Percentiles rank a stretch among this genome's conserved stretches.
phyloP scores from a whole-genome alignment of 2,329 filamentous ascomycete species.

The Immersiporthe knoxdaviesiana region DNA sequence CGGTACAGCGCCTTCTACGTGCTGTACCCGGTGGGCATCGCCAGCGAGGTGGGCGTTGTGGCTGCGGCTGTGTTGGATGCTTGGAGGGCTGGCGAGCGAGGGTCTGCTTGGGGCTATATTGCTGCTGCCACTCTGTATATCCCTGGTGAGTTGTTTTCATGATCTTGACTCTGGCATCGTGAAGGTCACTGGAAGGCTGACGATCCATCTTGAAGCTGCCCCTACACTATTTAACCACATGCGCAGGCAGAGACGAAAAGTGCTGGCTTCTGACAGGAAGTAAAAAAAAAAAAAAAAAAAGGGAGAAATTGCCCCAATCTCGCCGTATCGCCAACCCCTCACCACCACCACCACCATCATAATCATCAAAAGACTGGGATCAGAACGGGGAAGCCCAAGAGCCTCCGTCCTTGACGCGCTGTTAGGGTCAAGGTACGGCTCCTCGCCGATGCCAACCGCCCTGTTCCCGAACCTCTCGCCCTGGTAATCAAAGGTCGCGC shows the following conservation, averaged over 20 bases:
- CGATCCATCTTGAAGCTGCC: conserved; percentile 9
- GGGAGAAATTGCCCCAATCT: neutral
- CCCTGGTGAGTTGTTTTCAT: conserved; percentile 21
- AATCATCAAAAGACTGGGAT: neutral
- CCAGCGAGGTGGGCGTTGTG: conserved; percentile 24
- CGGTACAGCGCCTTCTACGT: conserved; percentile 29
- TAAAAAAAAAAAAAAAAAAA: neutral
- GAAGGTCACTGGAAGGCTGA: neutral
- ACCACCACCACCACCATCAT: neutral
- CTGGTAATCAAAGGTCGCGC: conserved; percentile 27
- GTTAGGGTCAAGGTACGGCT: conserved; percentile 25
- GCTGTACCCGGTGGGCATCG: conserved; percentile 26
- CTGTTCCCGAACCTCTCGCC: conserved; percentile 27
- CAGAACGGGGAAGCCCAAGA: conserved; percentile 2
- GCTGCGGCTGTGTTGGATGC: conserved; percentile 16
- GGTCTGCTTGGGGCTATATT: conserved; percentile 22
- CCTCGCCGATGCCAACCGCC: conserved; percentile 29
- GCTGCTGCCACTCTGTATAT: conserved; percentile 24
- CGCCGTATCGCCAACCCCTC: neutral
- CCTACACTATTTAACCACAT: conserved; percentile 28
- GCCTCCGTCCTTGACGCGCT: conserved; percentile 25
- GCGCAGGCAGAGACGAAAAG: conserved; percentile 26
- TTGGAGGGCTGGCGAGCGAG: neutral
- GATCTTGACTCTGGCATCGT: neutral
- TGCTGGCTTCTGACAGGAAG: conserved; percentile 15